Evolutionary conservation across 768 basidiomycete genomes (phyloP).

Genomic region (Macrolepiota fuliginosa): DNA sequence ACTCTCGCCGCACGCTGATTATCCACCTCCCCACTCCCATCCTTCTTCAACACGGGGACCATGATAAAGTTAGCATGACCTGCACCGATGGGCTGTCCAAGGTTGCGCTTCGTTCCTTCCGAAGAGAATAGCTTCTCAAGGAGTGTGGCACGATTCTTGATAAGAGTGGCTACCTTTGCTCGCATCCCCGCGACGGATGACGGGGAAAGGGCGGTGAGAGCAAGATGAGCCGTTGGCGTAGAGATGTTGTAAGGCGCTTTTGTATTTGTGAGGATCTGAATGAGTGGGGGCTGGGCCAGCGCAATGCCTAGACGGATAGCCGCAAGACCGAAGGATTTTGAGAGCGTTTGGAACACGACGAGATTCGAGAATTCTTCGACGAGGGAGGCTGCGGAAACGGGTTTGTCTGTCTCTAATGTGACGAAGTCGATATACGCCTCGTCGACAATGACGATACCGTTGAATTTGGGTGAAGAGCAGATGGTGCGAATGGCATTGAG

Average conservation of each 20-base stretch:
- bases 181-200: slow-evolving; percentile 62
- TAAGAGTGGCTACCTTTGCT: slow-evolving; percentile 57
- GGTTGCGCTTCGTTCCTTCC: slow-evolving; percentile 36
- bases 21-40: slow-evolving; percentile 42
- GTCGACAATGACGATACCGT: slow-evolving; percentile 90
- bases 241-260: slow-evolving; percentile 99
- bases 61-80: slow-evolving; percentile 91
- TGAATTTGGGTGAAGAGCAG: slow-evolving; percentile 78
- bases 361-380: slow-evolving; percentile 84
- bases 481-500: slow-evolving; percentile 65
- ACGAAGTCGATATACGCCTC: slow-evolving; percentile 99
- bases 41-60: slow-evolving; percentile 64
- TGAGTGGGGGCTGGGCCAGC: slow-evolving; percentile 83
- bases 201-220: slow-evolving; percentile 72
- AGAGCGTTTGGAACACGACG: slow-evolving; percentile 94
- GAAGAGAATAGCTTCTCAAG: slow-evolving; percentile 41
- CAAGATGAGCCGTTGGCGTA: slow-evolving; percentile 82
- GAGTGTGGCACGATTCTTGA: slow-evolving; percentile 55
- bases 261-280: slow-evolving; percentile 89
- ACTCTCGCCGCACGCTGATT: slow-evolving; percentile 58
- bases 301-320: slow-evolving; percentile 92
- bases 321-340: slow-evolving; percentile 95
- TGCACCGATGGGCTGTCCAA: slow-evolving; percentile 72
- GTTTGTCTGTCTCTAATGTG: slow-evolving; percentile 29
- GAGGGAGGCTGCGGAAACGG: slow-evolving; percentile 63